These are phyloP conservation scores for Eucalyptus tenuipes DNA, from an alignment of 345 rosid species.

Conservation along the genomic window DNA sequence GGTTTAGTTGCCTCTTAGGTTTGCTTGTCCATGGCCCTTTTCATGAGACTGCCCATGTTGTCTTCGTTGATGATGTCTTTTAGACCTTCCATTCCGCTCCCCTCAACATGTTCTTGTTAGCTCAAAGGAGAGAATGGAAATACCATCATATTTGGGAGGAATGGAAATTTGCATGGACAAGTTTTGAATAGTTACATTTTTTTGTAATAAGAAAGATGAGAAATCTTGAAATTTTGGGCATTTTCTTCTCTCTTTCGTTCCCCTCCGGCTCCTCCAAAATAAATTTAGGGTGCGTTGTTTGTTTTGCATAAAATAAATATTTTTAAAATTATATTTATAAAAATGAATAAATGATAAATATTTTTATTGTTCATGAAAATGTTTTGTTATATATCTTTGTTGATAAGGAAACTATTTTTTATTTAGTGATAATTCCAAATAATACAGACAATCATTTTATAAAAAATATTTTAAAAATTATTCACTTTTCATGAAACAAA, in stretches of 20 bases:
- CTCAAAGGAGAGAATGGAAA: background rate
- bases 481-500: accelerated
- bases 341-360: background rate
- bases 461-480: background rate
- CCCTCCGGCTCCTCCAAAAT: background rate
- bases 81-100: background rate
- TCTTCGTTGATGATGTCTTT: background rate
- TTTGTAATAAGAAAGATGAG: background rate
- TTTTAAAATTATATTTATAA: background rate
- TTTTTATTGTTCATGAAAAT: background rate
- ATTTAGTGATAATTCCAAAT: background rate
- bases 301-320: too few species aligned
- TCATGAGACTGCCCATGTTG: background rate
- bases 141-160: background rate
- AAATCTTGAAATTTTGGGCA: background rate
- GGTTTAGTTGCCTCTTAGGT: background rate
- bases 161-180: background rate
- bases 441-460: accelerated
- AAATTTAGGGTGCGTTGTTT: background rate
- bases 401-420: accelerated
- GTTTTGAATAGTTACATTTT: background rate
- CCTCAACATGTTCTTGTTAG: background rate
- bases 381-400: background rate
- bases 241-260: background rate
- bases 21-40: background rate